Evolutionary conservation across 2,329 filamentous ascomycete genomes (phyloP), one percentile per base, ranked within the genome.

Genomic region (Aureobasidium sp.): DNA sequence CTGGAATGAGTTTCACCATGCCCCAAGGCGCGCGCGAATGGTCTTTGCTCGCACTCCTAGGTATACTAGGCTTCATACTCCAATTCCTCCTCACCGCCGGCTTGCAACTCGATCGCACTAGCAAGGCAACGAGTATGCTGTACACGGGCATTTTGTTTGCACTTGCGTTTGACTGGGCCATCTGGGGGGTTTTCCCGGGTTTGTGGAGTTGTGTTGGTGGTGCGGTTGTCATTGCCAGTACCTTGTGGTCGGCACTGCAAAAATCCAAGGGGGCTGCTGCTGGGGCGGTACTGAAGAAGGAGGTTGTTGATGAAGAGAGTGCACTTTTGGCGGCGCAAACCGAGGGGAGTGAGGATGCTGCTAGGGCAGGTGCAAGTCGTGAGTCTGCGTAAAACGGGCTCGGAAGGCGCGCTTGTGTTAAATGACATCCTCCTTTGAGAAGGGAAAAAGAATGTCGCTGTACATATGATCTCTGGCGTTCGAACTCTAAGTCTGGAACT

Each of bases 81-180:
- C 48, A 52, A 19, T 52, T 52, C 14, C n/a, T 52, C 2, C 48
- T 52, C 12, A 52, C 48, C 11, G 48, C 48, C 12, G 48, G 48
- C 2, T 24, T 52, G 27, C 48, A 52, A 16, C 19, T 41, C 1
- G 48, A 52, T 17, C 41, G 35, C 27, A 52, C 25, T 19, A 41
- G 37, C 27, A 52, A 52, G 48, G 48, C 48, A 1, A 52, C 48
- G 3, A 52, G 48, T 42, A 52, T 52, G 48, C 19, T 52, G 14
- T 52, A 52, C 10, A 52, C 48, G 4, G 29, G 32, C 8, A 42
- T 52, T 25, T 8, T 52, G 27, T 52, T 52, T 41, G 48, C 48
- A 2, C 32, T 52, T 3, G 35, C 48, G 5, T 52, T 52, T 17
- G 48, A 52, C 11, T 34, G 27, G 37, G 48, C 25, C 4, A 42